Evolutionary conservation across 805 yeast species (phyloP), one percentile per base, ranked within the genome.

Genomic region (Tetrapisispora arboricola): DNA sequence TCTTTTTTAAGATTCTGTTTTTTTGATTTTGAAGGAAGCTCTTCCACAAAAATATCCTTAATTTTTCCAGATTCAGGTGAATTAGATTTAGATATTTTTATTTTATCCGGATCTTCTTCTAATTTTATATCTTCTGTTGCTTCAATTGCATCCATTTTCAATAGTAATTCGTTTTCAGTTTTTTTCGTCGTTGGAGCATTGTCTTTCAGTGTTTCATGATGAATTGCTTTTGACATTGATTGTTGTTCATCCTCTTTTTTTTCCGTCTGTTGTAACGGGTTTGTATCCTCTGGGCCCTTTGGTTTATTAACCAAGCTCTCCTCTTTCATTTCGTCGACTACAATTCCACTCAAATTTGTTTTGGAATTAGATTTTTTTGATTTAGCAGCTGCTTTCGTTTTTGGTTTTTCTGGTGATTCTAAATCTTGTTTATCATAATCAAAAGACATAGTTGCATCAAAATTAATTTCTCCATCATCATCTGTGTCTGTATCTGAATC

Each of bases 351-450:
- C 11, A 30, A 12, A 20, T 21, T 22, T 12, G 35, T 37, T 16
- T 21, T 27, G 9, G 33, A 15, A 11, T 38, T 26, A 5, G 31
- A n/a, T 21, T 25, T 20, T 13, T 32, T 38, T 12, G 19, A 11
- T 25, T 41, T 39, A 8, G 25, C 9, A 15, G 22, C 12, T 2
- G 18, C 16, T 41, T 26, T 38, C 3, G 36, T 36, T 26, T 32
- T 32, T 4, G 32, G 31, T 37, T 48, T 40, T 39, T 39, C 20
- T 17, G 49, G 48, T 3, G 49, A 43, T 7, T 44, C 39, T 20
- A 40, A 49, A 41, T 55, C 63, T 36, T 58, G 61, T 37, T 53
- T 54, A 29, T 58, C 64, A 33, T 60, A 59, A 36, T 61, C 64
- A 43, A 60, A 58, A 6, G 53, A 46, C 51, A 60, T 56, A 19